Base-by-base conservation (phyloP, 352 stramenopile genomes). In the Phytopythium montanum region DNA sequence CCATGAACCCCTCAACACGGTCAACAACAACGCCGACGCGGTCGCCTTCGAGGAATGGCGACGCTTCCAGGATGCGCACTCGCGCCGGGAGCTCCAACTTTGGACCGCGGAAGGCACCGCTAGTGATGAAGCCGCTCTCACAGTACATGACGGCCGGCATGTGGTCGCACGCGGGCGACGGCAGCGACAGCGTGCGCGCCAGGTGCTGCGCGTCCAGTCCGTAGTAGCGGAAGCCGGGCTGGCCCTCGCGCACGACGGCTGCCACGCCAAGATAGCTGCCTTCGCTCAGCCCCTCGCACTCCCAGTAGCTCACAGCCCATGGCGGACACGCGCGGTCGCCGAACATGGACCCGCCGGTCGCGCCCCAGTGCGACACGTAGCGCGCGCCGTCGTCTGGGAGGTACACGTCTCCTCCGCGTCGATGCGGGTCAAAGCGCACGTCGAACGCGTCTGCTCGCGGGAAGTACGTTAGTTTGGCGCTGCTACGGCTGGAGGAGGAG, bases 91-190 rank as follows among this genome's bases (percentile, higher is more conserved):
- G 60, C 45, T 59, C 65, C 28, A 76, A 65, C 10, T 80, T 79
- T 0, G 76, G 78, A 10, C 80, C 80, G 46, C 76, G 65, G 31
- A 90, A 90, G 41, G 78, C 73, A 45, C 81, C 78, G n/a, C 71
- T 87, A 0, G 81, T 88, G 64, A 90, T 79, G 52, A 88, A 79
- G 10, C 81, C 81, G 14, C 64, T 71, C 59, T 87, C 76, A 28
- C 76, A 79, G 51, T 90, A 90, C 78, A 90, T 90, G 56, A 90
- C 73, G n/a, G 78, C 81, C 3, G 81, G 75, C 57, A 90, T 83
- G 63, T 83, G 63, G 49, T 90, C 76, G 59, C 76, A 90, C 28
- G 77, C 78, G 0, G 76, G 72, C 25, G 73, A 74, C 5, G 78
- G 71, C 26, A 84, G 64, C 26, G 73, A 83, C 34, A 87, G 56